Base-by-base conservation (phyloP, 345 rosid species). In the Pugionium cornutum region DNA sequence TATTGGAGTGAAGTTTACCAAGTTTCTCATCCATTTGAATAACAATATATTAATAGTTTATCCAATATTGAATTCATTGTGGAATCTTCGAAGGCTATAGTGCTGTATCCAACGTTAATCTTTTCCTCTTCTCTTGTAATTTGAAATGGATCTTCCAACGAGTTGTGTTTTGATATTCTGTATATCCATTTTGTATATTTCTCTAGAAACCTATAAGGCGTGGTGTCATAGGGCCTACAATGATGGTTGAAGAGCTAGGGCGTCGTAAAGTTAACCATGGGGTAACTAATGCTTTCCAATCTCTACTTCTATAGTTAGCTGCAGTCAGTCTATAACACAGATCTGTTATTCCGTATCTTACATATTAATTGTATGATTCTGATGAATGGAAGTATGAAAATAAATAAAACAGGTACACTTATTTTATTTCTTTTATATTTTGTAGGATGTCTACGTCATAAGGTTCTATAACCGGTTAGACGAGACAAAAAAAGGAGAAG, bases 401-500 rank as follows among this genome's bases (percentile, higher is more conserved):
- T 37, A 34, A 66, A 27, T 26, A 28, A 72, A 29, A 56, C 39
- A 52, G 34, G 29, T 54, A 30, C 53, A 11, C 29, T 70, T 56
- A 51, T 47, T 26, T 10, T 66, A 35, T 45, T 49, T 61, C 47
- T 64, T 55, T 63, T 69, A 33, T 58, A 59, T 56, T 53, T 62
- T 79, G 81, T 69, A 94, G 97, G 99, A 94, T 60, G 54, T 90
- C 42, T 90, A 90, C 54, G 86, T 82, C 59, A 54, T 90, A 63
- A 84, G 85, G 66, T 84, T 94, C 75, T 88, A 79, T 69, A 90
- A 71, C 46, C 81, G 92, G 67, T 75, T 88, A 82, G 97, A 90
- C 53, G 95, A 90, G 76, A 44, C 88, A 11, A 88, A 80, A 78
- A 94, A 90, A 56, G 99, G 97, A 79, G 90, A 92, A 81, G 97